These are phyloP conservation scores for Rhodotorula glutinis DNA, from an alignment of 1,284 basidiomycete species.

Conservation along the genomic window DNA sequence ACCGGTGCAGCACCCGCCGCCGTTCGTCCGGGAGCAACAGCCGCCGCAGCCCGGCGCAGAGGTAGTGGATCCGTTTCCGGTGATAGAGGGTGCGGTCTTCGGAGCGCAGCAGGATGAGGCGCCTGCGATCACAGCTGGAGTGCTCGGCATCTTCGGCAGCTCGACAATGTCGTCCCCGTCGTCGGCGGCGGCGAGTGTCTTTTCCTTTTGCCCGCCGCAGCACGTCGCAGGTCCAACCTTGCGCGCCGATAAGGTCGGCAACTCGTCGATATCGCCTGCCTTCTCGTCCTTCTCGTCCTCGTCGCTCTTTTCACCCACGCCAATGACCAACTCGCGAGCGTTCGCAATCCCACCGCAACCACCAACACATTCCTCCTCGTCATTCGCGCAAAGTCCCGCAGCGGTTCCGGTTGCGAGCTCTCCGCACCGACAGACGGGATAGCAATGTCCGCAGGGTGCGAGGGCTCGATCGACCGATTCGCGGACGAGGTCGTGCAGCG, in stretches of 20 bases:
- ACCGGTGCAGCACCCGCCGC: conserved; percentile 17
- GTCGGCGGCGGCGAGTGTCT: neutral
- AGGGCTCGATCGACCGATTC: conserved; percentile 19
- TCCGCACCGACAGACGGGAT: conserved; percentile 29
- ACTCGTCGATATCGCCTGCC: no score
- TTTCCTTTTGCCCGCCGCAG: no score
- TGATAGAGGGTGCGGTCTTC: neutral
- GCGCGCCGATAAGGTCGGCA: no score
- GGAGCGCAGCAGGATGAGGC: neutral
- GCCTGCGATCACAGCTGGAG: neutral
- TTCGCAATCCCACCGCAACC: conserved; percentile 15
- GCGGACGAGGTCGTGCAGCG: conserved; percentile 16
- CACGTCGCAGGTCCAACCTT: no score
- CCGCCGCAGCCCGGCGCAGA: neutral
- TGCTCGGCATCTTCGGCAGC: neutral
- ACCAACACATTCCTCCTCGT: conserved; percentile 27
- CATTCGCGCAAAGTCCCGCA: conserved; percentile 17
- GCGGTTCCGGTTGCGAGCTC: neutral
- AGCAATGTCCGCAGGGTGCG: conserved; percentile 26
- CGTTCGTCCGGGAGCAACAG: conserved; percentile 14
- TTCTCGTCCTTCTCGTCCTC: neutral
- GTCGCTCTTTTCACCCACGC: neutral
- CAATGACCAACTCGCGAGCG: conserved; percentile 14
- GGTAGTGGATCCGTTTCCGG: no score
- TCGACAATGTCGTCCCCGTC: conserved; percentile 6